These are phyloP conservation scores for Cinnamomum chago DNA, from an alignment of 164 flowering plant species.

Conservation along the genomic window DNA sequence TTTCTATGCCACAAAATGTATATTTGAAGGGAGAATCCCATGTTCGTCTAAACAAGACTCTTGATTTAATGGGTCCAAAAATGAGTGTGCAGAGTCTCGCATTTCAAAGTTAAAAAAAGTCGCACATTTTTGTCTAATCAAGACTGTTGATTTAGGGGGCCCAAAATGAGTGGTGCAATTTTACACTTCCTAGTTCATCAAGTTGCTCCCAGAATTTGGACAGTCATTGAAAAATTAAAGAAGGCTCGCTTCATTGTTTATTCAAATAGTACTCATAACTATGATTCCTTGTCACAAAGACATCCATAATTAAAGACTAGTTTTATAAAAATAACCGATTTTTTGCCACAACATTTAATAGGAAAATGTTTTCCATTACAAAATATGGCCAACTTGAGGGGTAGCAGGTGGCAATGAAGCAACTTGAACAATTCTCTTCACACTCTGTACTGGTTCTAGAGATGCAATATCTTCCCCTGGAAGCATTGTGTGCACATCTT, in stretches of 20 bases:
- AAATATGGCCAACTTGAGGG: constrained; percentile 61
- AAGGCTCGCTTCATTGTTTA: constrained; percentile 58
- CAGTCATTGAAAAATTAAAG: neutral
- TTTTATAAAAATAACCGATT: constrained; percentile 85
- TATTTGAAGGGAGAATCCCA: too few species aligned
- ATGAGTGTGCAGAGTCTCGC: neutral
- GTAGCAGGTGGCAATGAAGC: constrained; percentile 84
- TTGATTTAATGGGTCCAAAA: neutral
- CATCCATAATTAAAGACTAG: constrained; percentile 57
- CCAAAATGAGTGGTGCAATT: too few species aligned
- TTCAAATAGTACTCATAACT: constrained; percentile 88
- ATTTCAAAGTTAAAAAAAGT: too few species aligned
- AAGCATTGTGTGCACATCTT: constrained; percentile 48
- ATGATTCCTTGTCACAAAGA: constrained; percentile 60
- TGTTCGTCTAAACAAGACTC: too few species aligned
- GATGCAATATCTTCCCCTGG: constrained; percentile 63
- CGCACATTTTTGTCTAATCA: too few species aligned
- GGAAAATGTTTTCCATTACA: constrained; percentile 52
- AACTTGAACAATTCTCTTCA: constrained; percentile 47
- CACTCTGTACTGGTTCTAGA: constrained; percentile 60
- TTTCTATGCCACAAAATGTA: too few species aligned
- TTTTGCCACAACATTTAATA: constrained; percentile 88
- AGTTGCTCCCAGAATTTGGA: too few species aligned
- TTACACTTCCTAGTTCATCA: neutral
- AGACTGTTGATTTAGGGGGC: too few species aligned